Conservation (phyloP, 345 rosid species). For the Euphorbia tirucalli region DNA sequence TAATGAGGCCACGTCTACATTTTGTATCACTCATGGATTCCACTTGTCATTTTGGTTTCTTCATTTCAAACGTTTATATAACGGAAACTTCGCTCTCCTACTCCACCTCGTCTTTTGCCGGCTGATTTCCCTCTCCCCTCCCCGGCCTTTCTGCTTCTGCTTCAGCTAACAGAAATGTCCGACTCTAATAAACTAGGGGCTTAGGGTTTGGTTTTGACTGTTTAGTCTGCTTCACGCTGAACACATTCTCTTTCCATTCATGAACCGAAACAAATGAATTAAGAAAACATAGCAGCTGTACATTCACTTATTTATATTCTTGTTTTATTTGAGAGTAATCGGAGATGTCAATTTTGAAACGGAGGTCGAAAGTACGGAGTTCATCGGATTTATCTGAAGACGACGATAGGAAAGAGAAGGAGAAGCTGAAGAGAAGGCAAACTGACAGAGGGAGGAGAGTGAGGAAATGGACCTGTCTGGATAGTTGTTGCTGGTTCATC, state of each 20-base stretch:
- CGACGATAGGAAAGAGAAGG: conserved; percentile 11
- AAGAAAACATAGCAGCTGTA: not conserved
- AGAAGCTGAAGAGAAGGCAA: conserved; percentile 12
- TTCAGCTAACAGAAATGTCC: not conserved
- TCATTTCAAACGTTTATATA: not conserved
- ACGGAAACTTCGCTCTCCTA: not conserved
- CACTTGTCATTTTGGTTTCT: not conserved
- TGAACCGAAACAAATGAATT: too few species aligned
- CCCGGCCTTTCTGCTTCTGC: not conserved
- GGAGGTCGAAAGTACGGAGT: conserved; percentile 21
- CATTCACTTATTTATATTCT: not conserved
- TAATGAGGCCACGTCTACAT: not conserved
- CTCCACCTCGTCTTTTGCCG: conserved; percentile 18
- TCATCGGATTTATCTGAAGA: conserved; percentile 13
- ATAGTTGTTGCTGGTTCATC: conserved; percentile 63
- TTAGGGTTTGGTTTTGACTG: conserved; percentile 3
- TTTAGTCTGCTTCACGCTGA: not conserved
- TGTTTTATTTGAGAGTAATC: not conserved
- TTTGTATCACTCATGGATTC: not conserved
- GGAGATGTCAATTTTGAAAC: conserved; percentile 26
- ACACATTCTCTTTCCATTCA: not conserved
- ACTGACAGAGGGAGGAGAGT: not conserved
- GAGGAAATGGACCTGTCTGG: conserved; percentile 48
- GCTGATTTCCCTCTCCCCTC: not conserved
- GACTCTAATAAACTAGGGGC: too few species aligned